A percentile compares a stretch with the other conserved stretches of the same genome.
phyloP scores from a whole-genome alignment of 768 basidiomycete species.

The Termitomyces heimii region DNA sequence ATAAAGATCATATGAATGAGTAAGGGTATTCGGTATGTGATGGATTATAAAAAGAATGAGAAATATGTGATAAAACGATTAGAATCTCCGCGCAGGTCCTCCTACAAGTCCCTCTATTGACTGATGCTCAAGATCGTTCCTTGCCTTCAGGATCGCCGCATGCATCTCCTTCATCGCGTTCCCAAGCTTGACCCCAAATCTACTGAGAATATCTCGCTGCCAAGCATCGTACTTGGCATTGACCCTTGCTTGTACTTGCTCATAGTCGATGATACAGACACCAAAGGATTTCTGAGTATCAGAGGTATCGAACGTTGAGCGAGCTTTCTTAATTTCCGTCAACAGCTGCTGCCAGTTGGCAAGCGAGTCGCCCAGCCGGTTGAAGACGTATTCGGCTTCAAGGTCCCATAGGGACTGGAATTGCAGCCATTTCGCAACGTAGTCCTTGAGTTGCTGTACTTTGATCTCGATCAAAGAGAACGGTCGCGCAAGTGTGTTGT shows the following conservation, averaged over 20 bases:
- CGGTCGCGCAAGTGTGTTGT: constrained; percentile 71
- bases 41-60: neutral
- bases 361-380: constrained; percentile 89
- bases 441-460: constrained; percentile 80
- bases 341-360: constrained; percentile 93
- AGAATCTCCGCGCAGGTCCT: constrained; percentile 45
- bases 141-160: constrained; percentile 83
- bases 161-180: constrained; percentile 98
- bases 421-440: constrained; percentile 97
- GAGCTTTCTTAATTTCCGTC: constrained; percentile 94
- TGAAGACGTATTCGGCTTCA: constrained; percentile 95
- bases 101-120: constrained; percentile 88
- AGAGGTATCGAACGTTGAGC: constrained; percentile 94
- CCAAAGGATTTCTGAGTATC: constrained; percentile 91
- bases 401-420: constrained; percentile 99
- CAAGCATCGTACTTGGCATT: constrained; percentile 98
- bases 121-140: constrained; percentile 94
- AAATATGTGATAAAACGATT: constrained; percentile 13
- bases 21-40: constrained; percentile 9
- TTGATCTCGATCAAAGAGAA: constrained; percentile 86
- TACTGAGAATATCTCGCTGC: constrained; percentile 90
- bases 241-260: constrained; percentile 95
- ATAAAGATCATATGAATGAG: constrained; percentile 8
- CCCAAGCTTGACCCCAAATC: constrained; percentile 91
- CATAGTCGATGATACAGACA: constrained; percentile 93